Base-by-base conservation (phyloP, 108 stramenopile species). In the Chaetoceros tenuissimus region DNA sequence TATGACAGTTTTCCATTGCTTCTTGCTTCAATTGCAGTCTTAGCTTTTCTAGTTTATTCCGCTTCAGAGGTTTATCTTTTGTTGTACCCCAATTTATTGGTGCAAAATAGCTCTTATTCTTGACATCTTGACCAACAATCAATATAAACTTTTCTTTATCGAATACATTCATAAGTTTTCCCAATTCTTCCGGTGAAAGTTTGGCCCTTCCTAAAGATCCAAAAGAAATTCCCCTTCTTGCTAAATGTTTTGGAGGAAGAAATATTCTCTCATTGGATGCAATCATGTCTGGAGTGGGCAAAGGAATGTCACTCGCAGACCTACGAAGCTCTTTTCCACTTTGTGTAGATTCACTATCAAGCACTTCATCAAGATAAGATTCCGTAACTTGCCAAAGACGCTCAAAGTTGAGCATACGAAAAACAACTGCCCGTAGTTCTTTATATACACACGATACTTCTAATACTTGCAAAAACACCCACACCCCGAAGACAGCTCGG, bases 371-470 rank as follows among this genome's bases (percentile, higher is more conserved):
- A 44, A 47, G 26, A 27, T 74, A 64, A 17, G 48, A 55, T 31
- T 67, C 71, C 24, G 79, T 55, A 21, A 80, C 73, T 57, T 79
- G 66, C 22, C 68, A 54, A 57, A 91, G 57, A n/a, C 94, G 72
- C 68, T 95, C 94, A 60, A 93, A 84, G 62, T 95, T 95, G 54
- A 95, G 71, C 0, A 82, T 78, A 31, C 65, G 73, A 73, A 87
- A 95, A 21, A 83, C 80, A 20, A 95, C 78, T n/a, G 72, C 59
- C 19, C 82, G 74, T 29, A 96, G 89, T 57, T 94, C 86, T 28
- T 71, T 71, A 65, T 92, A 94, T 67, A 95, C 88, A 69, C 80
- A 92, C 30, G 78, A 80, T 52, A 96, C 82, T 58, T 96, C 95
- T 25, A 86, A 43, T 23, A 64, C 30, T 69, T 87, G 87, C 22